A percentile compares a stretch with the other conserved stretches of the same genome.
Evolutionary conservation across 108 stramenopile genomes (phyloP).

Genomic region (Cyclotella kingstonii): DNA sequence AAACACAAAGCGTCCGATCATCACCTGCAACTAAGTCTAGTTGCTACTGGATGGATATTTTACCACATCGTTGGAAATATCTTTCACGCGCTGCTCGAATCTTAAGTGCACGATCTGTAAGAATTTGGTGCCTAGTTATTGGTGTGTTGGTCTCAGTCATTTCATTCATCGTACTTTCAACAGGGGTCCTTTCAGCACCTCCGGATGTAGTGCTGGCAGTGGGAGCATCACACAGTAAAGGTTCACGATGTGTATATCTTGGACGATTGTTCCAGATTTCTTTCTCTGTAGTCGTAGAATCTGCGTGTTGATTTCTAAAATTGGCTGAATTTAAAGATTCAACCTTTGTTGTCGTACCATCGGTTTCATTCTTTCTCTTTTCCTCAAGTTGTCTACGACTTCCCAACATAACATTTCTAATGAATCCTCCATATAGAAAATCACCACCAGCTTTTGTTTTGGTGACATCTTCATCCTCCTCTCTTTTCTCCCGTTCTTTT

Average conservation of each 20-base stretch:
- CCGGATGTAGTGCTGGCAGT: neutral
- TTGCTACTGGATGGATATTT: conserved; percentile 1
- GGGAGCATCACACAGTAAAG: neutral
- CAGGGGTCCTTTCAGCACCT: neutral
- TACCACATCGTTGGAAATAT: conserved; percentile 29
- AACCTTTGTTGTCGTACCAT: neutral
- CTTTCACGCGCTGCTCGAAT: conserved; percentile 33
- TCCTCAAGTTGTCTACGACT: conserved; percentile 2
- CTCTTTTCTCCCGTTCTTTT: conserved; percentile 47
- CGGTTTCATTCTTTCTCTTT: neutral
- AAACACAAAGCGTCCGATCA: neutral
- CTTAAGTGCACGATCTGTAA: conserved; percentile 38
- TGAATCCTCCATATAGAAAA: conserved; percentile 65
- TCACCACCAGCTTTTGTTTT: conserved; percentile 49
- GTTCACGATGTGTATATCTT: neutral
- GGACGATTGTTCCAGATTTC: neutral
- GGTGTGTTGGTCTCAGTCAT: neutral
- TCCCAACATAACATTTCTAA: conserved; percentile 52
- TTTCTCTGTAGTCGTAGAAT: neutral
- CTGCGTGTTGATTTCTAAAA: neutral
- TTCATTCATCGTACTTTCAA: neutral
- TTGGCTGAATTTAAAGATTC: neutral
- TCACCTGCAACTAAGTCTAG: neutral
- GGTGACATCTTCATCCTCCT: conserved; percentile 63
- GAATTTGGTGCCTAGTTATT: conserved; percentile 16